Base-by-base conservation (phyloP, 768 basidiomycete genomes). In the Mycena vulgaris region DNA sequence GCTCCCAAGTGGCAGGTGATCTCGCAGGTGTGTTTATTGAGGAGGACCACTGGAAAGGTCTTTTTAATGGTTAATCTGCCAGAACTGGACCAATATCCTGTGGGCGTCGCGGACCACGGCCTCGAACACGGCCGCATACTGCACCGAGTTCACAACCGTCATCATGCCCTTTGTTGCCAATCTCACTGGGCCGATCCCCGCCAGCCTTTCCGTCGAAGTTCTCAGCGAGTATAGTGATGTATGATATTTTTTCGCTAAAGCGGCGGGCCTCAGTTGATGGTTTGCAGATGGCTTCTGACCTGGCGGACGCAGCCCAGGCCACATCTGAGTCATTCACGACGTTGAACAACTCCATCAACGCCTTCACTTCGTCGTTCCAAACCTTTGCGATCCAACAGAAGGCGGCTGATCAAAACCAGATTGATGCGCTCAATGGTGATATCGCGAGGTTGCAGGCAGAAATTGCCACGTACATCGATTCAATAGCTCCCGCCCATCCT, bases 161-260 rank as follows among this genome's bases (percentile, higher is more conserved):
- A 61, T 61, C 3, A 61, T 61, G 59, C 59, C 59, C 4, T 49
- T 61, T 42, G 47, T 49, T n/a, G 31, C 45, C 27, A 61, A 61
- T 37, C 27, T 48, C 14, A 48, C 47, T 23, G 59, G 59, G 16
- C 42, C 42, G n/a, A 37, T 61, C n/a, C 59, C 59, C 42, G 39
- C 31, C 42, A 9, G 10, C 28, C 27, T 61, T 27, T 61, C 59
- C 25, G 31, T 48, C 3, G 21, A 61, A 17, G 59, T 61, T 23
- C 59, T 61, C 30, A 23, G 17, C 31, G 8, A 61, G 31, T 61
- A 61, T 27, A 61, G 45, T 17, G n/a, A 31, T 17, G 59, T 61
- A 40, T 16, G 59, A 61, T 61, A 8, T n/a, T 35, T 30, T 48
- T 33, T 61, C 13, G 2, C 30, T 21, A 16, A 47, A 49, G 21